Evolutionary conservation across 2,329 filamentous ascomycete genomes (phyloP), one percentile per base, ranked within the genome.

Genomic region (Orbilia ellipsospora): DNA sequence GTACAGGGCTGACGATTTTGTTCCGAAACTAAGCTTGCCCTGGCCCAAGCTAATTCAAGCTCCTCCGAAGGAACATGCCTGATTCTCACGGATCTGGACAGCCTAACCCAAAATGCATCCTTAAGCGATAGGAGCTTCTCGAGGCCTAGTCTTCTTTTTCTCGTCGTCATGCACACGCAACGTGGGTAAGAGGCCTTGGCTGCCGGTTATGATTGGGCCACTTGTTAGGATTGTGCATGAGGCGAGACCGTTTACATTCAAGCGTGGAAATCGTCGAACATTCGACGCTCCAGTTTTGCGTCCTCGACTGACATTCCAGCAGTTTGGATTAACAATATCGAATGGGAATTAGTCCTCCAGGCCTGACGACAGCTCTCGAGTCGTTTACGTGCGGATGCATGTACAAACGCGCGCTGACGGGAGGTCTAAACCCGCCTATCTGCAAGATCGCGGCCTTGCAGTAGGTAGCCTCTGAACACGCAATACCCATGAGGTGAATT

Each of bases 111-210:
- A 72, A 64, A 64, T 52, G 67, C 59, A 72, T 72, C 40, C 55
- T 65, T 72, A 72, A 44, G 59, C 67, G 67, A 48, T 75, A 75
- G 72, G 72, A 75, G 59, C 44, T 48, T 75, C 63, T 64, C 68
- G 61, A 48, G 28, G 54, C n/a, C 63, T 4, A 36, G 31, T 23
- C 69, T 60, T 48, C 55, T 59, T 20, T 45, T 59, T 61, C 18
- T 31, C 15, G 23, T 55, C 44, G 51, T 59, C 67, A 64, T 72
- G 67, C 67, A 72, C 62, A 64, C 60, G 67, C 61, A 57, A 60
- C 51, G 31, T 59, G 54, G 26, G 15, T 44, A 59, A 62, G 60
- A 10, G 6, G 67, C 67, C 67, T 72, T 61, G 60, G 26, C n/a
- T 18, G 20, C n/a, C 18, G 20, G 7, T 13, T n/a, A 1, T 72